A percentile compares a stretch with the other conserved stretches of the same genome.
These are phyloP conservation scores for Blastocladiella emersonii DNA, from an alignment of 371 early-diverging fungal genomes.

Conservation along the genomic window DNA sequence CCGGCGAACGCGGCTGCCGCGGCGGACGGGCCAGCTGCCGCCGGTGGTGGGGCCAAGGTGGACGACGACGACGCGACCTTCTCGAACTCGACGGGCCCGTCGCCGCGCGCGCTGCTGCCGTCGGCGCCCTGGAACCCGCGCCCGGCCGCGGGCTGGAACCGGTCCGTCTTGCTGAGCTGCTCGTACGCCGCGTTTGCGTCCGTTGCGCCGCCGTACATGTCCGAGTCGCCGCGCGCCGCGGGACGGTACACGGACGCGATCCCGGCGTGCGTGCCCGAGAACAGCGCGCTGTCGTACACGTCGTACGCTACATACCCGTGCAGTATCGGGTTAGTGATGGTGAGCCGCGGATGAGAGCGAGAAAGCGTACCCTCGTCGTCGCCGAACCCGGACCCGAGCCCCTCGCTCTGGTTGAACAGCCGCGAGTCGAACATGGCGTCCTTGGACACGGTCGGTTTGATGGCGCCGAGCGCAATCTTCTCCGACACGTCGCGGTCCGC, in stretches of 20 bases:
- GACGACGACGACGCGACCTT: constrained; percentile 27
- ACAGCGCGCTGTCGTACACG: constrained; percentile 81
- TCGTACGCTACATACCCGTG: constrained; percentile 41
- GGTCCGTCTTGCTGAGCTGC: constrained; percentile 48
- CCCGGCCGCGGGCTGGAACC: constrained; percentile 38
- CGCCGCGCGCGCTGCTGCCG: constrained; percentile 26
- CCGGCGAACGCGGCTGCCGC: too few species aligned
- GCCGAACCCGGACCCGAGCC: constrained; percentile 70
- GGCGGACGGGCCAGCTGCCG: too few species aligned
- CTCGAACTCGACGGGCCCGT: constrained; percentile 90
- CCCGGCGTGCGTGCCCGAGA: constrained; percentile 42
- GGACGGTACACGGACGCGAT: constrained; percentile 65
- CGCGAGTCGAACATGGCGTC: constrained; percentile 89
- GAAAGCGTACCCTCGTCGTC: constrained; percentile 46
- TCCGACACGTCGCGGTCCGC: constrained; percentile 91
- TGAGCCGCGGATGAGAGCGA: not conserved
- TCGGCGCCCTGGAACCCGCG: constrained; percentile 56
- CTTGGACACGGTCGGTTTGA: constrained; percentile 70
- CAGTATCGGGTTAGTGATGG: not conserved
- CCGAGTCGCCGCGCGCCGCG: constrained; percentile 46
- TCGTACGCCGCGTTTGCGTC: constrained; percentile 55
- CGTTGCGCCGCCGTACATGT: constrained; percentile 37
- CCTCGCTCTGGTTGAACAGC: constrained; percentile 80
- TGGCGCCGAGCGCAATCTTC: constrained; percentile 90
- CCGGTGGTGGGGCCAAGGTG: constrained; percentile 10